These are phyloP conservation scores for Cerrena zonata DNA, from an alignment of 1,284 basidiomycete genomes.

Conservation along the genomic window DNA sequence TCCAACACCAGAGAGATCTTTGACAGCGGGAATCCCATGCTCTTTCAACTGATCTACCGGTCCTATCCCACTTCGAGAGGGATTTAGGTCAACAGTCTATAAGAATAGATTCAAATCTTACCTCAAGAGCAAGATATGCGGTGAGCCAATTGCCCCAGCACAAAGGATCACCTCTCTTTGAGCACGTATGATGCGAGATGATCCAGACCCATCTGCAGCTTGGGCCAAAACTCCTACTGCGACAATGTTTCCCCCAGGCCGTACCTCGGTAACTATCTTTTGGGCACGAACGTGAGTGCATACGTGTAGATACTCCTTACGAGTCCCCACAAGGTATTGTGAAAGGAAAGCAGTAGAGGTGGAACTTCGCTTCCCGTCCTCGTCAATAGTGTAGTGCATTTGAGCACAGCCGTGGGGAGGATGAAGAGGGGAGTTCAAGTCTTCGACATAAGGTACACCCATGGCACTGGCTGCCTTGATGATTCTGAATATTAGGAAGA, in stretches of 20 bases:
- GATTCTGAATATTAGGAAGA: too few relatives aligned
- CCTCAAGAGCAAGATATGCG: not conserved
- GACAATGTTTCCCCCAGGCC: too few relatives aligned
- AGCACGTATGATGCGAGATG: conserved; percentile 18
- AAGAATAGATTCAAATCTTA: not conserved
- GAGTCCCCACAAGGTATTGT: not conserved
- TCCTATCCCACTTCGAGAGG: conserved; percentile 9
- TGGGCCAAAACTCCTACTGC: too few relatives aligned
- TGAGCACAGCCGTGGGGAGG: not conserved
- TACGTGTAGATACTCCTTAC: too few relatives aligned
- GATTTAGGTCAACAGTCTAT: too few relatives aligned
- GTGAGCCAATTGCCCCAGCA: not conserved
- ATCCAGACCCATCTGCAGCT: too few relatives aligned
- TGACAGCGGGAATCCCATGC: conserved; percentile 5
- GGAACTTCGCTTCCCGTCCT: not conserved
- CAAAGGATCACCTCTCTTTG: conserved; percentile 31
- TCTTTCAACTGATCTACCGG: conserved; percentile 7
- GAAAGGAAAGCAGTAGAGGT: conserved; percentile 1
- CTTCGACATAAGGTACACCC: conserved; percentile 1
- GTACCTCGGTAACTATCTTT: too few relatives aligned
- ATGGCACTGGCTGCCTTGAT: not conserved
- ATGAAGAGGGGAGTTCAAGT: not conserved
- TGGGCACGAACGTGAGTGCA: too few relatives aligned
- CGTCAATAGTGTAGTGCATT: not conserved
- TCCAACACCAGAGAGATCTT: conserved; percentile 11